These are phyloP conservation scores for Prosopis cineraria DNA, from an alignment of 306 rosid species.

Conservation along the genomic window DNA sequence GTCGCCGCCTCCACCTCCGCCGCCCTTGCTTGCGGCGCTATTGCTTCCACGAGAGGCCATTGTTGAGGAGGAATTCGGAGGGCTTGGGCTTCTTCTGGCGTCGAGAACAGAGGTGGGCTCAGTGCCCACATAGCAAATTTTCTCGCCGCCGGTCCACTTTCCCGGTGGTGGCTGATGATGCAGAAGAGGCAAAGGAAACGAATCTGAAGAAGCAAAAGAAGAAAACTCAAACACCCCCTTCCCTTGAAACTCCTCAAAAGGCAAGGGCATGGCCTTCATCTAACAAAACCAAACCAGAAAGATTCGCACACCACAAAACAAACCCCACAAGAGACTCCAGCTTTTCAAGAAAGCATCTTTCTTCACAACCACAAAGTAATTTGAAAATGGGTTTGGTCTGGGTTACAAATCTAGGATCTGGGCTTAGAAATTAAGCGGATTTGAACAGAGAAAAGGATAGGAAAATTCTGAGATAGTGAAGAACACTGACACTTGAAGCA, in stretches of 20 bases:
- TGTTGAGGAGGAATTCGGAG: constrained; percentile 84
- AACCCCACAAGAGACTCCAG: constrained; percentile 58
- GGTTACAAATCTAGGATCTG: constrained; percentile 34
- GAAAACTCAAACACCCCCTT: constrained; percentile 76
- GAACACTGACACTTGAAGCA: constrained; percentile 30
- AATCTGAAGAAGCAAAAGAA: constrained; percentile 54
- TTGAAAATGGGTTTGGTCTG: constrained; percentile 34
- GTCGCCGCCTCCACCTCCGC: constrained; percentile 28
- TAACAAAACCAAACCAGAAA: constrained; percentile 46
- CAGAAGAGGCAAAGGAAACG: not conserved
- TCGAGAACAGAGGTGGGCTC: constrained; percentile 57
- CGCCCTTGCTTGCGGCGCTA: constrained; percentile 62
- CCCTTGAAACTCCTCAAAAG: constrained; percentile 90
- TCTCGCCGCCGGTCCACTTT: not conserved
- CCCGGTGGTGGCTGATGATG: not conserved
- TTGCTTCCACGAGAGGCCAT: constrained; percentile 67
- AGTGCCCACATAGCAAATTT: constrained; percentile 68
- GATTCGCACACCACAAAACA: constrained; percentile 39
- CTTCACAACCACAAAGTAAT: constrained; percentile 37
- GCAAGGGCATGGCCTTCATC: constrained; percentile 98
- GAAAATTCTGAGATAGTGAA: constrained; percentile 17
- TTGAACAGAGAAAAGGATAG: not conserved
- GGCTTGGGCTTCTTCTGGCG: constrained; percentile 69
- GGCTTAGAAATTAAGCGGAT: constrained; percentile 33
- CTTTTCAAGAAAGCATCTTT: constrained; percentile 47